These are phyloP conservation scores for Entamoeba moshkovskii DNA, from an alignment of 208 protist genomes.

Conservation along the genomic window DNA sequence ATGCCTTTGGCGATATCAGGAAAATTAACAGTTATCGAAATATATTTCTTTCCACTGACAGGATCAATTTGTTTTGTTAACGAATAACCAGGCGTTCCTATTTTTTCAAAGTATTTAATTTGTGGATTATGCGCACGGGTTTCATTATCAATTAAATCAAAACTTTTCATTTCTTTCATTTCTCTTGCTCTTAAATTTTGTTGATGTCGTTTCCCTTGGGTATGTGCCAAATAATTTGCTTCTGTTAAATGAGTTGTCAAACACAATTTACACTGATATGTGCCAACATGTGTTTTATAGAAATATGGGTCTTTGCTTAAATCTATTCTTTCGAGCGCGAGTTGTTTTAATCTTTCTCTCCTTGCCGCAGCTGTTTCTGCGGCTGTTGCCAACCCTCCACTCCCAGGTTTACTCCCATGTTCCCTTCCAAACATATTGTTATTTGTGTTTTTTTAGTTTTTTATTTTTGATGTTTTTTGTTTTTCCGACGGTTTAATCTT, in stretches of 20 bases:
- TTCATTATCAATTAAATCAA: neutral
- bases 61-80: constrained; percentile 32
- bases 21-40: constrained; percentile 64
- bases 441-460: neutral
- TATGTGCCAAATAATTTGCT: constrained; percentile 76
- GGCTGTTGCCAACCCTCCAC: neutral
- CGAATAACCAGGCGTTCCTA: constrained; percentile 63
- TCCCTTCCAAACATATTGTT: neutral
- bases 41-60: neutral
- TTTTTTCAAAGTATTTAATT: constrained; percentile 49
- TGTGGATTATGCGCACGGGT: neutral
- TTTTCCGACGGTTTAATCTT: too few relatives aligned
- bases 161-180: constrained; percentile 12
- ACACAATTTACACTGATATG: constrained; percentile 67
- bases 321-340: neutral
- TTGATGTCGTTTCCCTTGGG: constrained; percentile 74
- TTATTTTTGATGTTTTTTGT: too few relatives aligned
- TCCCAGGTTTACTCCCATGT: neutral
- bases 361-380: neutral
- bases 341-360: neutral
- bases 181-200: constrained; percentile 51
- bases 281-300: constrained; percentile 45
- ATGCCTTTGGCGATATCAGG: constrained; percentile 63
- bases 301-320: constrained; percentile 44
- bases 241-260: constrained; percentile 72